These are phyloP conservation scores for Dothistroma pini DNA, from an alignment of 2,329 filamentous ascomycete species.

Conservation along the genomic window DNA sequence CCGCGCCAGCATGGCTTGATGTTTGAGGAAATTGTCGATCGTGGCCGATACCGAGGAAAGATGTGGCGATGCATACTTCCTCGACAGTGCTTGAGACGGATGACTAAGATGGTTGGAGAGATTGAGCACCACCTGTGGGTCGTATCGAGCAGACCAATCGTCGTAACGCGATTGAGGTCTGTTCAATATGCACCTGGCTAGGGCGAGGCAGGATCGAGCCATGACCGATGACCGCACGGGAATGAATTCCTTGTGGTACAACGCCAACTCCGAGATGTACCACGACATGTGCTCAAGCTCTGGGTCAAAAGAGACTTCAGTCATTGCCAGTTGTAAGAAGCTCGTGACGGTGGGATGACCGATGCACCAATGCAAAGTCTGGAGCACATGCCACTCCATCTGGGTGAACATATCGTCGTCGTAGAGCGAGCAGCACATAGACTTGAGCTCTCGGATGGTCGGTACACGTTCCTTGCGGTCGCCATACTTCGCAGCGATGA, in stretches of 20 bases:
- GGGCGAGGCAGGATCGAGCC: constrained; percentile 78
- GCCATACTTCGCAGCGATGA: constrained; percentile 97
- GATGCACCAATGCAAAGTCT: constrained; percentile 93
- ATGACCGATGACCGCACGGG: constrained; percentile 87
- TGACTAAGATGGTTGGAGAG: constrained; percentile 63
- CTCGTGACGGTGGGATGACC: constrained; percentile 94
- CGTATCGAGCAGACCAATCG: constrained; percentile 70
- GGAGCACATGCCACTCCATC: constrained; percentile 99
- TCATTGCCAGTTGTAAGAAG: constrained; percentile 82
- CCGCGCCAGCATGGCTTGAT: constrained; percentile 46
- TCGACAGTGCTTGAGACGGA: constrained; percentile 62
- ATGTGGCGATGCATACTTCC: constrained; percentile 66
- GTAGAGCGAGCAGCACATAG: constrained; percentile 98
- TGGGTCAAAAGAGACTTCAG: constrained; percentile 69
- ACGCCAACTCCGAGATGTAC: constrained; percentile 90
- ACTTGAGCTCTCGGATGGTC: constrained; percentile 93
- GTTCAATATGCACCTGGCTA: constrained; percentile 81
- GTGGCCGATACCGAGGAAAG: constrained; percentile 62
- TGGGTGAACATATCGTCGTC: constrained; percentile 99
- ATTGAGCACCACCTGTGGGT: constrained; percentile 63
- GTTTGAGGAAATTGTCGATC: constrained; percentile 64
- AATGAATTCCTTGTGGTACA: constrained; percentile 97
- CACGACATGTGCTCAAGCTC: constrained; percentile 93
- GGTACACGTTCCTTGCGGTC: constrained; percentile 99
- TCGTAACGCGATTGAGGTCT: constrained; percentile 68